Conservation (phyloP, 441 rosid species). For the Euphorbia corollata region DNA sequence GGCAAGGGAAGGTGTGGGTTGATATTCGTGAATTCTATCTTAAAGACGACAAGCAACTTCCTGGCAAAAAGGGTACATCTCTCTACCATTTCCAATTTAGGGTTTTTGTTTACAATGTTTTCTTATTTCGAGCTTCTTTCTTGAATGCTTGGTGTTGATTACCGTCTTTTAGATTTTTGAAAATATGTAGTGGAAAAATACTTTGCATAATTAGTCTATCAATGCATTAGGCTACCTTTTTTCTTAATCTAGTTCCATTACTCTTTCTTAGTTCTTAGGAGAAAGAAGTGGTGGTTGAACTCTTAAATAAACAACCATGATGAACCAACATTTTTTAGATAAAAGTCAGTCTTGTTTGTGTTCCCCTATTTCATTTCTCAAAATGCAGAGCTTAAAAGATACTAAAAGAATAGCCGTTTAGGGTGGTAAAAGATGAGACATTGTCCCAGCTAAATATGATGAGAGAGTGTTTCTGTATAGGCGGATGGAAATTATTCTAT, state of each 20-base stretch:
- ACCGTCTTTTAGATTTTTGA: not conserved
- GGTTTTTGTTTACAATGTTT: not conserved
- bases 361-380: too few relatives aligned
- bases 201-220: not conserved
- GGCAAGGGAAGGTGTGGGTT: constrained; percentile 71
- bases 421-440: not conserved
- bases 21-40: constrained; percentile 88
- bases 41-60: constrained; percentile 72
- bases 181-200: not conserved
- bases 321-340: too few relatives aligned
- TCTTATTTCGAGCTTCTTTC: not conserved
- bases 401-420: not conserved
- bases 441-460: not conserved
- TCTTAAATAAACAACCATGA: not conserved
- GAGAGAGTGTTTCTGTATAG: not conserved
- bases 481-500: too few relatives aligned
- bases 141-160: not conserved
- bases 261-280: not conserved
- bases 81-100: not conserved
- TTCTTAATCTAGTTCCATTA: not conserved
- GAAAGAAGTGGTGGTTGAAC: not conserved
- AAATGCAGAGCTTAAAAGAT: not conserved
- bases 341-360: too few relatives aligned
- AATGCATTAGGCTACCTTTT: not conserved
- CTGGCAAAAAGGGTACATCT: constrained; percentile 69